Evolutionary conservation across 2,329 filamentous ascomycete genomes (phyloP).

Genomic region (Rhytidhysteron rufulum): DNA sequence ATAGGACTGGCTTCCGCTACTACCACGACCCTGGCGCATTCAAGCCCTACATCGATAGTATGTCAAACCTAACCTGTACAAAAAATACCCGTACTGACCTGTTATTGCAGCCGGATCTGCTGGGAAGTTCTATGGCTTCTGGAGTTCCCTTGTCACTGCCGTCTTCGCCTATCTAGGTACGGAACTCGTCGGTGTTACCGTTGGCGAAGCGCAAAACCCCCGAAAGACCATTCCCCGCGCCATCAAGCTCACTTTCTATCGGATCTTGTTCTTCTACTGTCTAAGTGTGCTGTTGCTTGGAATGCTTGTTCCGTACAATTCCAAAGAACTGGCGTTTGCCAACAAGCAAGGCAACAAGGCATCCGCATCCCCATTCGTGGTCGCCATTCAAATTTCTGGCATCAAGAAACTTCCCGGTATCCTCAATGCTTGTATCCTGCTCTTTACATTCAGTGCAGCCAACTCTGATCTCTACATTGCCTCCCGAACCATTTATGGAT

Average conservation of each 20-base stretch:
- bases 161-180: constrained; percentile 75
- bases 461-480: constrained; percentile 77
- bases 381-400: constrained; percentile 63
- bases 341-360: constrained; percentile 48
- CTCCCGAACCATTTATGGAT: constrained; percentile 67
- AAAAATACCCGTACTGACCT: constrained; percentile 1
- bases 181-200: constrained; percentile 73
- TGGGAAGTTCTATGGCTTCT: constrained; percentile 48
- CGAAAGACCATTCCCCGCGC: constrained; percentile 71
- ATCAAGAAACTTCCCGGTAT: constrained; percentile 63
- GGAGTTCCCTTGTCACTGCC: constrained; percentile 70
- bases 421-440: constrained; percentile 68
- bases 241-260: constrained; percentile 77
- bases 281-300: constrained; percentile 70
- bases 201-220: constrained; percentile 76
- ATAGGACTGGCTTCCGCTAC: constrained; percentile 43
- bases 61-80: background rate
- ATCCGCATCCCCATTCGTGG: constrained; percentile 69
- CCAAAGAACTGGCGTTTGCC: constrained; percentile 55
- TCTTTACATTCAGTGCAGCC: constrained; percentile 73
- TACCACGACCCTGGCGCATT: constrained; percentile 45
- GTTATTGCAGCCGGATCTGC: constrained; percentile 13
- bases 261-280: constrained; percentile 77
- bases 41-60: constrained; percentile 34
- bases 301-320: constrained; percentile 73